Evolutionary conservation across 78 protist species (phyloP), one percentile per base, ranked within the genome.

Genomic region (Chrysochromulina parva): DNA sequence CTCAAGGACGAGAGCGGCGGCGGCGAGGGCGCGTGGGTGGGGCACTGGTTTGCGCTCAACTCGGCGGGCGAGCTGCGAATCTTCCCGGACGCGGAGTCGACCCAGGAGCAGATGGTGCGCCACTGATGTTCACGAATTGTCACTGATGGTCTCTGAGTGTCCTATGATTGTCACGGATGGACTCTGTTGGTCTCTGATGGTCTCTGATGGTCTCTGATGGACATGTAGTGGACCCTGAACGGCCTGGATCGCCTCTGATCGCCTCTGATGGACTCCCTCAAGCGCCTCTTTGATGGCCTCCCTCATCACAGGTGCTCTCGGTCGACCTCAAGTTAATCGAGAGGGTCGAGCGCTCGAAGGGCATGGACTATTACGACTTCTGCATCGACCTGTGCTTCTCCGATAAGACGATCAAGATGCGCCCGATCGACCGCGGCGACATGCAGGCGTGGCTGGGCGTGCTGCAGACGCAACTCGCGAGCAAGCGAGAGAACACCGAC

Each of bases 351-450:
- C 76, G 76, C 76, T 22, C 76, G 3, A 67, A 67, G 76, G 76
- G 76, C 76, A 14, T 67, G 50, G 76, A 67, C 76, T 67, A 10
- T n/a, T 67, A 67, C 76, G 76, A 67, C 76, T n/a, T 26, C 48
- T 67, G 76, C 76, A 17, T 67, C 76, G 76, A 67, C 13, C 76
- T 67, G 20, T 3, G 20, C 47, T 2, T 16, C 14, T 16, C 76
- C 22, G 76, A 3, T 7, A 3, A n/a, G 47, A n/a, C 76, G 20
- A n/a, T 11, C 24, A 28, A 48, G 48, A 67, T 67, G 76, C 28
- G 76, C 48, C 47, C 76, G 3, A 67, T 67, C 76, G 76, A 67
- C 76, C 76, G 76, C 48, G 76, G 76, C 76, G 76, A 67, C 76
- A 67, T 67, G 76, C 28, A 26, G 48, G 76, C 76, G 76, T 67